phyloP scores from a whole-genome alignment of 345 rosid genomes.

The Noccaea bulbosa region DNA sequence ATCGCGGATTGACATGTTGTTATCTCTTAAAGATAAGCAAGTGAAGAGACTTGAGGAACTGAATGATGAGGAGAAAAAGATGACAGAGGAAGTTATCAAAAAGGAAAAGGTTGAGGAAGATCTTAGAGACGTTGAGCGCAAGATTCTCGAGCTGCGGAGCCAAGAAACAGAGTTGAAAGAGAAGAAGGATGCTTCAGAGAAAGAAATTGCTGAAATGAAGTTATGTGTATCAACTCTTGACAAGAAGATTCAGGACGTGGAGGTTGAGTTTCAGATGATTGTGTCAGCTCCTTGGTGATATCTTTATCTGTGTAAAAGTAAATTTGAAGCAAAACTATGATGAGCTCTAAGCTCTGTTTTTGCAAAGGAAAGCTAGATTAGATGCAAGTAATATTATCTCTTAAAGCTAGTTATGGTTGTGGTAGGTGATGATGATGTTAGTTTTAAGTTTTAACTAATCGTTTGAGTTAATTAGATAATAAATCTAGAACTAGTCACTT shows the following conservation, averaged over 20 bases:
- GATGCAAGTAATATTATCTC: background rate
- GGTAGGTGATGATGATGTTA: conserved; percentile 11
- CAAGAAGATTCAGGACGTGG: conserved; percentile 22
- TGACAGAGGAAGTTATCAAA: conserved; percentile 29
- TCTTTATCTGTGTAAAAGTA: conserved; percentile 17
- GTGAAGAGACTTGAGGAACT: conserved; percentile 31
- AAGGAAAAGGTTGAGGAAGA: conserved; percentile 43
- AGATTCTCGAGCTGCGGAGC: conserved; percentile 49
- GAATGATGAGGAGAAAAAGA: conserved; percentile 41
- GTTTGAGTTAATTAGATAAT: background rate
- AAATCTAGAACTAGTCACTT: background rate
- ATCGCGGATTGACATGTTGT: conserved; percentile 49
- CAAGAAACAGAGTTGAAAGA: conserved; percentile 36
- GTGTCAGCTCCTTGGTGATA: conserved; percentile 57
- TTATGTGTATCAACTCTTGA: conserved; percentile 19
- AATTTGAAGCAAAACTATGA: conserved; percentile 1
- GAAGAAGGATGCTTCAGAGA: conserved; percentile 35
- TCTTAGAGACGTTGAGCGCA: conserved; percentile 44
- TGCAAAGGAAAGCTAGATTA: conserved; percentile 5
- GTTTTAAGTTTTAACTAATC: background rate
- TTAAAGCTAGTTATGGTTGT: background rate
- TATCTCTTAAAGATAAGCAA: conserved; percentile 47
- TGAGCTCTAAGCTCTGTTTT: conserved; percentile 20
- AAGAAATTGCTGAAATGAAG: conserved; percentile 37
- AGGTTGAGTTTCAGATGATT: conserved; percentile 40